Evolutionary conservation across 2,329 filamentous ascomycete species (phyloP), one percentile per base, ranked within the genome.

Genomic region (Talaromyces sp.): DNA sequence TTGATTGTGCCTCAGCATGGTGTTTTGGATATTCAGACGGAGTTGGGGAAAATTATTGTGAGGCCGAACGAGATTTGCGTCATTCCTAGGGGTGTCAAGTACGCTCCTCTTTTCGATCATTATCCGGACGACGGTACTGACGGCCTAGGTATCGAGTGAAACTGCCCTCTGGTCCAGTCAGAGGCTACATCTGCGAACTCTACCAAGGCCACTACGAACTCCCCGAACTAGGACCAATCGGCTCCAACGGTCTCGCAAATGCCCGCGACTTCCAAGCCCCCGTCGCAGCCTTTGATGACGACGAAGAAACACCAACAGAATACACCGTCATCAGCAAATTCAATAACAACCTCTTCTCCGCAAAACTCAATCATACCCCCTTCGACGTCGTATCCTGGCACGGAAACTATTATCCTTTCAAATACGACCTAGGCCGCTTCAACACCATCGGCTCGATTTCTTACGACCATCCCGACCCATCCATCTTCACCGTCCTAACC

Each of bases 361-460:
- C 88, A 6, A 81, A 75, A 49, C 90, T 93, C 77, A 75, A 82
- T 11, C 91, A 93, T 74, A 89, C 88, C 0, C 90, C 91, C 0
- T 93, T 92, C 71, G 90, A 93, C 70, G 86, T 93, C 0, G 90
- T 92, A 2, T 89, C 88, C 2, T 93, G 90, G 90, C 90, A 93
- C 73, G 91, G 91, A 53, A 90, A 87, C 68, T 93, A 92, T 78
- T 89, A 90, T 67, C 91, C 91, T 0, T 92, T 88, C 84, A 93
- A 93, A 78, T 93, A 93, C 79, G 91, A 93, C 71, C 83, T 93
- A 0, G 89, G 88, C 29, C 86, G 89, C 36, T 93, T 92, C 82
- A 90, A 89, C 78, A 87, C 86, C 51, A 88, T 93, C 53, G 91
- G 90, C 22, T 87, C 84, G 63, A 87, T 91, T 69, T 89, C 87